These are phyloP conservation scores for Mycena galericulata DNA, from an alignment of 768 basidiomycete genomes.

Conservation along the genomic window DNA sequence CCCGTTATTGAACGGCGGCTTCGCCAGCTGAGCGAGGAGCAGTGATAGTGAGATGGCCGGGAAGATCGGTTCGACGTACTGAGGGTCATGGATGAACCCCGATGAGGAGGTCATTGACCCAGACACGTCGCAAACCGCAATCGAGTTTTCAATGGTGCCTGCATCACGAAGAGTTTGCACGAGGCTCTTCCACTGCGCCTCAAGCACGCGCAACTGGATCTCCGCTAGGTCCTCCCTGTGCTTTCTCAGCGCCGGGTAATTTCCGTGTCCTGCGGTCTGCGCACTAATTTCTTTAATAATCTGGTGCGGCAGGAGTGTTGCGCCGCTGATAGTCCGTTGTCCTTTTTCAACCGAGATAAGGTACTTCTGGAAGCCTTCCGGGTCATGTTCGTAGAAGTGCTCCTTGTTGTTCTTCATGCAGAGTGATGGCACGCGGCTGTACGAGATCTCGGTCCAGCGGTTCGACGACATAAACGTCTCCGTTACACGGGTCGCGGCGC, in stretches of 20 bases:
- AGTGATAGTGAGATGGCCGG: constrained; percentile 76
- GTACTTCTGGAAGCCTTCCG: constrained; percentile 68
- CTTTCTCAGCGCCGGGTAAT: constrained; percentile 38
- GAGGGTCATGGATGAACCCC: background rate
- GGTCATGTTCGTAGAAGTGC: constrained; percentile 69
- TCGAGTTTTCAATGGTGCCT: constrained; percentile 67
- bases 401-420: constrained; percentile 72
- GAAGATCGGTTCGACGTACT: constrained; percentile 59
- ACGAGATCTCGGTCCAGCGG: constrained; percentile 68
- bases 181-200: constrained; percentile 77
- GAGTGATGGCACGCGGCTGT: constrained; percentile 68
- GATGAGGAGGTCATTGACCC: constrained; percentile 88
- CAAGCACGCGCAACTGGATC: constrained; percentile 57
- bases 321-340: constrained; percentile 69
- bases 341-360: constrained; percentile 68
- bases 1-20: constrained; percentile 70
- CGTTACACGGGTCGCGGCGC: constrained; percentile 57
- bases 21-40: constrained; percentile 69
- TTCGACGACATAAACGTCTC: constrained; percentile 74
- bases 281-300: constrained; percentile 57
- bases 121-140: constrained; percentile 82
- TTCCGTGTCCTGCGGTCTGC: background rate
- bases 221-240: constrained; percentile 46
- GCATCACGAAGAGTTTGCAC: constrained; percentile 63
- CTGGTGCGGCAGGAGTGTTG: constrained; percentile 75